phyloP scores from a whole-genome alignment of 345 rosid species.

The Limnanthes douglasii region DNA sequence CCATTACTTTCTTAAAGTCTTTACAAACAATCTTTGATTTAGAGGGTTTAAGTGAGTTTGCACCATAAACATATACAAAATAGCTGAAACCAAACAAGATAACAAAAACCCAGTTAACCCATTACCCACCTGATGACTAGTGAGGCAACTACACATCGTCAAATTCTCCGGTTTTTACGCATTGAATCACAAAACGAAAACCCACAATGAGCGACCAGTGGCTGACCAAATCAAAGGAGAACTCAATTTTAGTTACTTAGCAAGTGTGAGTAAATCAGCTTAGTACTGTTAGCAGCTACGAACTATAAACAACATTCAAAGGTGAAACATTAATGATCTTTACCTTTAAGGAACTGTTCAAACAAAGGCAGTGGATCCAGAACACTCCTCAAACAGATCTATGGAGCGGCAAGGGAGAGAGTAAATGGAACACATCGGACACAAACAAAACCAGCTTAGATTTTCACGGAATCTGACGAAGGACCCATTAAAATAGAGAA shows the following conservation, averaged over 20 bases:
- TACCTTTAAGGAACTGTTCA: slow-evolving; percentile 31
- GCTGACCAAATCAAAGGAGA: slow-evolving; percentile 6
- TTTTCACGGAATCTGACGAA: slow-evolving; percentile 51
- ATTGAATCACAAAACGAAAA: slow-evolving; percentile 6
- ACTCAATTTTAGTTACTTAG: background rate
- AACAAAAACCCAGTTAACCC: slow-evolving; percentile 36
- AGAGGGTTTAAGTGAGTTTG: slow-evolving; percentile 30
- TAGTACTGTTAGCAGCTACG: slow-evolving; percentile 7
- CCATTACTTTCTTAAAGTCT: slow-evolving; percentile 39
- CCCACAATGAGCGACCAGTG: slow-evolving; percentile 3
- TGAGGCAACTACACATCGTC: slow-evolving; percentile 43
- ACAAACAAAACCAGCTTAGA: slow-evolving; percentile 20
- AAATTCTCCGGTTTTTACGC: slow-evolving; percentile 19
- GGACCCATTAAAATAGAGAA: slow-evolving; percentile 19
- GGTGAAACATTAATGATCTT: slow-evolving; percentile 41
- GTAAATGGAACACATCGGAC: slow-evolving; percentile 55
- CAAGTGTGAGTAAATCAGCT: slow-evolving; percentile 3
- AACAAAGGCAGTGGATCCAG: slow-evolving; percentile 43
- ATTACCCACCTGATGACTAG: slow-evolving; percentile 33
- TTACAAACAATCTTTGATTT: slow-evolving; percentile 15
- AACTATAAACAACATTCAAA: slow-evolving; percentile 5
- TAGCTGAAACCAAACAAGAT: slow-evolving; percentile 22
- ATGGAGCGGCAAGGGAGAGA: slow-evolving; percentile 20
- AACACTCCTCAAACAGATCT: slow-evolving; percentile 53
- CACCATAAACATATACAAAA: slow-evolving; percentile 40